A percentile compares a stretch with the other conserved stretches of the same genome.
phyloP scores from a whole-genome alignment of 2,329 filamentous ascomycete species.

The Neocucurbitaria cava region DNA sequence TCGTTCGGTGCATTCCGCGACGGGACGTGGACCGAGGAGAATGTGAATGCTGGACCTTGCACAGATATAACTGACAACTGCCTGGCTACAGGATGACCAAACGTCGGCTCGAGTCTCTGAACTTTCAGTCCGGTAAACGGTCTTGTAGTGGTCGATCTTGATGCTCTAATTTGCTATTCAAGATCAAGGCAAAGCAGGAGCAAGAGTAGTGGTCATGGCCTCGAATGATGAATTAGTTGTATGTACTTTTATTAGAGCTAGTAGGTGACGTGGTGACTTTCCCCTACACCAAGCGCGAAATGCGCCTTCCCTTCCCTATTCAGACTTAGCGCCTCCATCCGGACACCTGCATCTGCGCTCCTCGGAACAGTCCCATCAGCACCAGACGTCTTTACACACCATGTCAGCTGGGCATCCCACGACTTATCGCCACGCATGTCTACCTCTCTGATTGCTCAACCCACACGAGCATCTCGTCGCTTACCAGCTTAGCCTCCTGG shows the following conservation, averaged over 20 bases:
- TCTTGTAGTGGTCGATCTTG: background rate
- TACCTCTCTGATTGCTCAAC: background rate
- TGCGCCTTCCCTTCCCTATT: background rate
- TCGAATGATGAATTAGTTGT: too few species aligned
- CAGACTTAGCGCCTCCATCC: background rate
- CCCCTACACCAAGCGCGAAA: background rate
- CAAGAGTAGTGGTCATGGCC: background rate
- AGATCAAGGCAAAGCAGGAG: too few species aligned
- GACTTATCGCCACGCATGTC: background rate
- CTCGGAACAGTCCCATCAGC: background rate
- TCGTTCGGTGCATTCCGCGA: background rate
- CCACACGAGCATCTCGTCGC: background rate
- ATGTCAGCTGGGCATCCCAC: background rate
- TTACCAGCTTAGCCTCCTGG: background rate
- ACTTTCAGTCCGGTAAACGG: too few species aligned
- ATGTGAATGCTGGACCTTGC: background rate
- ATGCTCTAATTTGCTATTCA: background rate
- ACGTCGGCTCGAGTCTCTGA: too few species aligned
- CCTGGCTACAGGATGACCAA: too few species aligned
- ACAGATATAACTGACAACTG: background rate
- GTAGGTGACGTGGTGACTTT: too few species aligned
- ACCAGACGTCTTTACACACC: background rate
- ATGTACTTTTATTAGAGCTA: too few species aligned
- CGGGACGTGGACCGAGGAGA: background rate
- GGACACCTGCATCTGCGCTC: background rate